phyloP scores from a whole-genome alignment of 169 alveolate genomes.

The Babesia bigemina region DNA sequence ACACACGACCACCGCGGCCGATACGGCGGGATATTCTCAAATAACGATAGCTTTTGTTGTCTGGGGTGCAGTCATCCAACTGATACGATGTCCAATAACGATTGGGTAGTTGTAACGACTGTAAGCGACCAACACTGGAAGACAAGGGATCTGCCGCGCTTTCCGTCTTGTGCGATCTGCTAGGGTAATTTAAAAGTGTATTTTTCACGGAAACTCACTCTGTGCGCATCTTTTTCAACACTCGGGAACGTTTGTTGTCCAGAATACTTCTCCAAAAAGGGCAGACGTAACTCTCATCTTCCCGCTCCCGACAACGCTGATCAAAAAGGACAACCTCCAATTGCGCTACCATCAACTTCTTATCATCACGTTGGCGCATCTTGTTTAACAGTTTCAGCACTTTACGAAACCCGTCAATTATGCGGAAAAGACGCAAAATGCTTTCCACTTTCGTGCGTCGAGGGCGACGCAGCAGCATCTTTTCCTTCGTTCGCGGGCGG shows the following conservation, averaged over 20 bases:
- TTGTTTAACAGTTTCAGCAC: conserved; percentile 77
- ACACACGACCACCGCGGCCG: conserved; percentile 70
- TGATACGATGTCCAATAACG: conserved; percentile 9
- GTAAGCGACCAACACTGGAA: conserved; percentile 4
- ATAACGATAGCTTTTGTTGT: conserved; percentile 35
- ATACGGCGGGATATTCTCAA: conserved; percentile 61
- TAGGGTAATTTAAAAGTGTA: neutral
- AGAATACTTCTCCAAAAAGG: conserved; percentile 83
- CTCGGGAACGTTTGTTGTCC: conserved; percentile 71
- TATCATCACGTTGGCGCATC: conserved; percentile 85
- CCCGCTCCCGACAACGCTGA: conserved; percentile 80
- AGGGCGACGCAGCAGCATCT: conserved; percentile 84
- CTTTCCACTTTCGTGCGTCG: conserved; percentile 79
- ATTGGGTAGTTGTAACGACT: neutral
- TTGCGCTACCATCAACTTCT: conserved; percentile 80
- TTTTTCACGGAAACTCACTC: conserved; percentile 8
- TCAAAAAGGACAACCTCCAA: conserved; percentile 80
- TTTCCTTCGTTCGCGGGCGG: conserved; percentile 83
- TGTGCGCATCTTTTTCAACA: conserved; percentile 26
- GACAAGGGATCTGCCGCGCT: conserved; percentile 11
- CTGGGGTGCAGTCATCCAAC: conserved; percentile 31
- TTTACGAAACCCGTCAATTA: conserved; percentile 82
- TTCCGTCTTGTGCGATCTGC: conserved; percentile 10
- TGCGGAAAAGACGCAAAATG: conserved; percentile 72
- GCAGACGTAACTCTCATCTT: conserved; percentile 80